Conservation (phyloP, 306 rosid species). For the Fagus sylvatica region DNA sequence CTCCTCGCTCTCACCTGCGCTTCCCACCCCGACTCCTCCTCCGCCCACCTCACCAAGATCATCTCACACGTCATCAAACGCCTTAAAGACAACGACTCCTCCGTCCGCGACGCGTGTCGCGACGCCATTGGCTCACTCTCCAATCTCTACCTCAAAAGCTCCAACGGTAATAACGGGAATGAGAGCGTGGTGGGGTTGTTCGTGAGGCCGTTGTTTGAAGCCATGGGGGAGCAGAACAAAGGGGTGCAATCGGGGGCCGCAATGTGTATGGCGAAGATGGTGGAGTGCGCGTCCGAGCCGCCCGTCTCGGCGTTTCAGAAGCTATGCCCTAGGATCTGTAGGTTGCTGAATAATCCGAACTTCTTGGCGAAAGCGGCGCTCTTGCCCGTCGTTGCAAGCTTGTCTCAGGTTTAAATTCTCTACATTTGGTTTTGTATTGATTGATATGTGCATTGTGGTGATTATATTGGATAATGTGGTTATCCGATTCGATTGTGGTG, state of each 20-base stretch:
- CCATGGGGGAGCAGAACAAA: slow-evolving; percentile 92
- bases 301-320: slow-evolving; percentile 74
- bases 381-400: slow-evolving; percentile 72
- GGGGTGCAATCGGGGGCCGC: slow-evolving; percentile 91
- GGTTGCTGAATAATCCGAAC: slow-evolving; percentile 74
- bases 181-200: slow-evolving; percentile 70
- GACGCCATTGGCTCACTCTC: slow-evolving; percentile 70
- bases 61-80: slow-evolving; percentile 61
- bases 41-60: slow-evolving; percentile 74
- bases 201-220: slow-evolving; percentile 89
- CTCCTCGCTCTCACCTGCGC: slow-evolving; percentile 62
- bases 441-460: neutral
- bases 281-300: slow-evolving; percentile 57
- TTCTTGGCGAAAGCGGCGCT: slow-evolving; percentile 79
- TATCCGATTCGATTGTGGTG: too few species aligned
- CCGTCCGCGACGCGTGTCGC: slow-evolving; percentile 77
- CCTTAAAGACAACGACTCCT: slow-evolving; percentile 80
- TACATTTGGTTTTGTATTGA: neutral
- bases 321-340: slow-evolving; percentile 93
- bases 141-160: slow-evolving; percentile 52
- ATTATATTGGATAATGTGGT: too few species aligned
- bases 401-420: slow-evolving; percentile 65
- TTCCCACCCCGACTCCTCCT: slow-evolving; percentile 56
- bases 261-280: slow-evolving; percentile 80
- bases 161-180: slow-evolving; percentile 3